Evolutionary conservation across 1,284 basidiomycete genomes (phyloP).

Genomic region (Meripilus lineatus): DNA sequence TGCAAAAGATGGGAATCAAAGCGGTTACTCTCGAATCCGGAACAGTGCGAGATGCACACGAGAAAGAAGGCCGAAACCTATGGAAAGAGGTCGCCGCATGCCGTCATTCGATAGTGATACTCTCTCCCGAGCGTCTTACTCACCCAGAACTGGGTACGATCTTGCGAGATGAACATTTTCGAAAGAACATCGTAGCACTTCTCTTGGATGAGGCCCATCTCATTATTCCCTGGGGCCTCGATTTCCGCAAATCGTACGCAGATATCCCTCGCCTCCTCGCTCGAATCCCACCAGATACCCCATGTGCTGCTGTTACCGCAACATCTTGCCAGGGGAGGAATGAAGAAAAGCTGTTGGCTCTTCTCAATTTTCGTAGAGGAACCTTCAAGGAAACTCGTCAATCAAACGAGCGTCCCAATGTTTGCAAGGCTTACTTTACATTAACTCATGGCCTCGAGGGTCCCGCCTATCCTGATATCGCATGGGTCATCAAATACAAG

Average conservation of each 20-base stretch:
- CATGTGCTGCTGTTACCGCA: constrained; percentile 23
- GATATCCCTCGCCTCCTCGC: constrained; percentile 16
- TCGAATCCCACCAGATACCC: constrained; percentile 12
- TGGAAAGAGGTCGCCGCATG: constrained; percentile 1
- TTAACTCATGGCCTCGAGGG: constrained; percentile 17
- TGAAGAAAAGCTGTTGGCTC: background rate
- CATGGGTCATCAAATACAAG: constrained; percentile 19
- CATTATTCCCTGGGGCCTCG: constrained; percentile 20
- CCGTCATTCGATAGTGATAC: constrained; percentile 2
- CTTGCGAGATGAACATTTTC: constrained; percentile 16
- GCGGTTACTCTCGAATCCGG: constrained; percentile 5
- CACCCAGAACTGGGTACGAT: constrained; percentile 13
- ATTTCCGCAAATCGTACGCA: constrained; percentile 18
- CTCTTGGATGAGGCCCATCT: constrained; percentile 28
- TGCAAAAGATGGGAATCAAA: constrained; percentile 2
- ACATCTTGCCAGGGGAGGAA: constrained; percentile 17
- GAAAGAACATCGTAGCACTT: constrained; percentile 13
- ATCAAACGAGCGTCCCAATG: constrained; percentile 23
- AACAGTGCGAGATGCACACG: background rate
- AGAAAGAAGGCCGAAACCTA: background rate
- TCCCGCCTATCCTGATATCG: constrained; percentile 22
- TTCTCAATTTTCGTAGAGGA: background rate
- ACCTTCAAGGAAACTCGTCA: constrained; percentile 8
- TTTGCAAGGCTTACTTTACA: constrained; percentile 20
- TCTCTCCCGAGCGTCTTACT: constrained; percentile 13